Evolutionary conservation across 2,329 filamentous ascomycete genomes (phyloP), one percentile per base, ranked within the genome.

Genomic region (Fusarium sp.): DNA sequence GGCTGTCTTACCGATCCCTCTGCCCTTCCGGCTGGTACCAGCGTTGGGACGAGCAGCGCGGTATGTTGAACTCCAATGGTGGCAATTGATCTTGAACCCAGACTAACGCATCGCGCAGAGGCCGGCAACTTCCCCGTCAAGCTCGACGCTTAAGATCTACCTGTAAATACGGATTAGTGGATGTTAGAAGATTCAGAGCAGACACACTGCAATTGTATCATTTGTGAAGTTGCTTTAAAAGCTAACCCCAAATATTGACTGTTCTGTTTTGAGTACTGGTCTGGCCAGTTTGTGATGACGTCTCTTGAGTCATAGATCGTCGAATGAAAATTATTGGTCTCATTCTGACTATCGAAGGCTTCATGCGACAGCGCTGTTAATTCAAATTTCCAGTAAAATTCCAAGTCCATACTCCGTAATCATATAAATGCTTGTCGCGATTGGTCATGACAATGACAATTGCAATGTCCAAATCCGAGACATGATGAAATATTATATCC

Each of bases 1-100:
- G 90, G 88, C 89, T 97, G 78, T 94, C 96, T 77, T 99, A 97
- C 88, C 92, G 93, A 83, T 98, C 96, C 75, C 90, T 99, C 74
- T 99, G 97, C 92, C 96, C 97, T 77, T 96, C 92, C 82, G 89
- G 90, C 79, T 99, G 96, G 96, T 92, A 92, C 80, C 85, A 91
- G 83, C 90, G 96, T 85, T 99, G 96, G 96, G 95, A 99, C 80
- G 93, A 96, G 79, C 96, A 98, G 88, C 92, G 96, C 84, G 93
- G 93, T 97, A 86, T 80, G 92, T 85, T 69, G 45, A 16, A 25
- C 27, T 7, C 14, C 18, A 47, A 48, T 23, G 11, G 20, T 41
- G 25, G 9, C 8, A 23, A 51, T 45, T 63, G 42, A 41, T 42
- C 28, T 12, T 23, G 20, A 65, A 60, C 69, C 75, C 12, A 34